Percentiles rank a stretch among this genome's conserved stretches.
These are phyloP conservation scores for Xylaria digitata DNA, from an alignment of 2,329 filamentous ascomycete species.

Conservation along the genomic window DNA sequence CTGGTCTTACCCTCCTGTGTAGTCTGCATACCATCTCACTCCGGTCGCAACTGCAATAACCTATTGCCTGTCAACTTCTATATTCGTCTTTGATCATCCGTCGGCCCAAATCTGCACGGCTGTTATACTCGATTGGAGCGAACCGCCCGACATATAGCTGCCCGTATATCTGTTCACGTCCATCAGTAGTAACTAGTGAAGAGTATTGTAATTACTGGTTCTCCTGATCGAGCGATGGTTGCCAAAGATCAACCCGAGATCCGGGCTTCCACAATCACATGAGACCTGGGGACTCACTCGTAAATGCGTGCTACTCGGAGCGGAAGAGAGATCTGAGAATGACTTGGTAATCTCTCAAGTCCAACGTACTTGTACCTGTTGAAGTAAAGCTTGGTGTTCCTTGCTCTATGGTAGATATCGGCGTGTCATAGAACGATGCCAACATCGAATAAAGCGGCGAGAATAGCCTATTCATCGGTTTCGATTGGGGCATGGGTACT, in stretches of 20 bases:
- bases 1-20: background rate
- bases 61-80: background rate
- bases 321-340: slow-evolving; percentile 3
- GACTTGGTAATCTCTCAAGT: background rate
- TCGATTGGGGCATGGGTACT: background rate
- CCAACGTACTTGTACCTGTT: background rate
- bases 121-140: background rate
- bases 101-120: background rate
- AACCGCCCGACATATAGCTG: background rate
- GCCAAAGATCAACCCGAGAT: background rate
- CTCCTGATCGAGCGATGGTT: background rate
- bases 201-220: background rate
- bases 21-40: background rate
- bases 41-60: slow-evolving; percentile 7
- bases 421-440: background rate
- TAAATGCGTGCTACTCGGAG: slow-evolving; percentile 10
- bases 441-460: background rate
- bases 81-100: background rate
- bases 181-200: background rate
- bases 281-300: background rate
- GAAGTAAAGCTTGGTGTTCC: background rate
- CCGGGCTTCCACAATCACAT: background rate
- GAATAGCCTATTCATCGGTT: background rate
- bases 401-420: background rate
- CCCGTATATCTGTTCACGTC: background rate